Evolutionary conservation across 257 asterid genomes (phyloP).

Genomic region (Cinchona pubescens): DNA sequence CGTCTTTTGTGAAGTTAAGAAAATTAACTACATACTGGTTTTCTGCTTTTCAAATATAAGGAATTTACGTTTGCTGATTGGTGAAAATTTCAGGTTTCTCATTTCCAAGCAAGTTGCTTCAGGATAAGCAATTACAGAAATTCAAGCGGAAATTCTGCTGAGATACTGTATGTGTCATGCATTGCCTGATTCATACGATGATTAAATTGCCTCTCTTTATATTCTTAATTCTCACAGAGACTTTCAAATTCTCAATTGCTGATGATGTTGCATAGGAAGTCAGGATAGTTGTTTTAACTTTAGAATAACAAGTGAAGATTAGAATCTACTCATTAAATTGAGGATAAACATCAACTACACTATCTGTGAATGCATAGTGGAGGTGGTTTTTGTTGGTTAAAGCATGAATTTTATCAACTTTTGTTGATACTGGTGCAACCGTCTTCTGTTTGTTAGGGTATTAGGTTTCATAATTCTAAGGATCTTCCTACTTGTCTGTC

Average conservation of each 20-base stretch:
- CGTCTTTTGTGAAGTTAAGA: neutral
- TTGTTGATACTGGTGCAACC: neutral
- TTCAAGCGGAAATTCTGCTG: conserved; percentile 51
- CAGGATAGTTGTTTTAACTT: neutral
- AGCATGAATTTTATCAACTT: neutral
- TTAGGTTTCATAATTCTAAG: no score
- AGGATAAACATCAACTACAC: neutral
- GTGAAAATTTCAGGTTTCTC: conserved; percentile 50
- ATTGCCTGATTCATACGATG: neutral
- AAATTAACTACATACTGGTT: neutral
- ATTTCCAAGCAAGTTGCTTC: conserved; percentile 82
- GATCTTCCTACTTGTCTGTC: neutral
- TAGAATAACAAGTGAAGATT: neutral
- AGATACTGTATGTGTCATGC: conserved; percentile 68
- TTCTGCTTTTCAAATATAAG: neutral
- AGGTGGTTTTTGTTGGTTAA: neutral
- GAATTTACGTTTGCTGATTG: conserved; percentile 11
- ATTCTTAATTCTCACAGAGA: neutral
- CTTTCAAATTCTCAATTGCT: no score
- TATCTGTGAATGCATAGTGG: neutral
- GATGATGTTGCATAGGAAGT: no score
- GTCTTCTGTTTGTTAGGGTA: neutral
- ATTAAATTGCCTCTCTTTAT: conserved; percentile 2
- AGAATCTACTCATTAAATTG: neutral
- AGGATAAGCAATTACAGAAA: conserved; percentile 56